Evolutionary conservation across 73 alveolate species (phyloP).

Genomic region (Tetrahymena thermophila): DNA sequence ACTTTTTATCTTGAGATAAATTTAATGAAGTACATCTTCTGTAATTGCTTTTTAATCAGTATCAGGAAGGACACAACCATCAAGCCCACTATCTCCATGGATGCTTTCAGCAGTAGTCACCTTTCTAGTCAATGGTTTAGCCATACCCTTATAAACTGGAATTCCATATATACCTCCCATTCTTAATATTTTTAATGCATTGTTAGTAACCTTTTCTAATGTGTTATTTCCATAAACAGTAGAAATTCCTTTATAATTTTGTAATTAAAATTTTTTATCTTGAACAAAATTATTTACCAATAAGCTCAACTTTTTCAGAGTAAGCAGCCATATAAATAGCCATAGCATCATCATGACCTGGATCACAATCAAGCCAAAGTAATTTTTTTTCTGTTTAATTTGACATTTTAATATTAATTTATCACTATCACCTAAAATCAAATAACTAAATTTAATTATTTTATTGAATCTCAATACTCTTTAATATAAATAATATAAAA

Average conservation of each 20-base stretch:
- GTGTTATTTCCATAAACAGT: not conserved
- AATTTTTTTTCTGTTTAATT: not conserved
- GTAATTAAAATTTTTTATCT: not conserved
- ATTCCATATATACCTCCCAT: not conserved
- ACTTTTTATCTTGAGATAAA: not conserved
- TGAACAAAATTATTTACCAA: not conserved
- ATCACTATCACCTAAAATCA: not conserved
- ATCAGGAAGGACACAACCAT: not conserved
- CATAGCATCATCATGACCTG: slow-evolving; percentile 39
- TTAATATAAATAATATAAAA: no score
- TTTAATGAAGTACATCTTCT: not conserved
- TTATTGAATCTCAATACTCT: not conserved
- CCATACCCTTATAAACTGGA: not conserved
- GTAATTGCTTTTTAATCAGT: not conserved
- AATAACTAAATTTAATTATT: not conserved
- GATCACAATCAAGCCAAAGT: slow-evolving; percentile 41
- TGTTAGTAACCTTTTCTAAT: not conserved
- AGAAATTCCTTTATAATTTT: not conserved
- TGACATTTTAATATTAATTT: not conserved
- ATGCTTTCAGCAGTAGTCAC: not conserved
- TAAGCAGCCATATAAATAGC: slow-evolving; percentile 9
- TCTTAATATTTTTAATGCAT: not conserved
- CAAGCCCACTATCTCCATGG: not conserved
- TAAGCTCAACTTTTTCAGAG: not conserved
- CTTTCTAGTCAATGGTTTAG: not conserved